phyloP scores from a whole-genome alignment of 495 filamentous ascomycete species.

The Trichocladium uniseriatum region DNA sequence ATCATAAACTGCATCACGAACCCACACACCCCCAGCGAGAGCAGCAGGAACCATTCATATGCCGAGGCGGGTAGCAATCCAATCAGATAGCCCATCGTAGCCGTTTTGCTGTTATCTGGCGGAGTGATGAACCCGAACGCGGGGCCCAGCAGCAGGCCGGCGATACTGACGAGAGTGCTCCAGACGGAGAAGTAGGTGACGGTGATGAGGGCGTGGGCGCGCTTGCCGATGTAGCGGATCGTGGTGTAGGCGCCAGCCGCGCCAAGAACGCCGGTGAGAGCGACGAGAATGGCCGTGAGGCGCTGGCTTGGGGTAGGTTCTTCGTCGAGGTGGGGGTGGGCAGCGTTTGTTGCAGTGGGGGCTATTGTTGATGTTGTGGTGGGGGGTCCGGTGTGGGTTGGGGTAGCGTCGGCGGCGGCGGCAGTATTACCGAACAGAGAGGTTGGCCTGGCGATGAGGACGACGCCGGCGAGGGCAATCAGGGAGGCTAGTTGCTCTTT shows the following conservation, averaged over 20 bases:
- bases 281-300: slow-evolving; percentile 59
- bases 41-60: slow-evolving; percentile 62
- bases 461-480: slow-evolving; percentile 68
- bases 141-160: slow-evolving; percentile 46
- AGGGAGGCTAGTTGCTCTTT: slow-evolving; percentile 68
- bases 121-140: slow-evolving; percentile 22
- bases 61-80: slow-evolving; percentile 43
- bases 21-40: slow-evolving; percentile 63
- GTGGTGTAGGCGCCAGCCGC: slow-evolving; percentile 67
- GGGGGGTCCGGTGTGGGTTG: not conserved
- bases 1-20: slow-evolving; percentile 83
- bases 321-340: slow-evolving; percentile 19
- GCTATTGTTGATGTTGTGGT: not conserved
- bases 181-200: slow-evolving; percentile 78
- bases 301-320: slow-evolving; percentile 55
- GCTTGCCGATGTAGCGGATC: slow-evolving; percentile 75
- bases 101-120: slow-evolving; percentile 34
- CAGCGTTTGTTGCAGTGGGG: not conserved
- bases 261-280: slow-evolving; percentile 74
- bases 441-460: slow-evolving; percentile 72
- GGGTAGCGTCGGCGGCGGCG: not conserved
- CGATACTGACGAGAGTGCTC: slow-evolving; percentile 55
- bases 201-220: slow-evolving; percentile 73
- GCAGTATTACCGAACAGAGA: slow-evolving; percentile 41
- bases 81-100: slow-evolving; percentile 35